Evolutionary conservation across 768 basidiomycete species (phyloP).

Genomic region (Mycena venus): DNA sequence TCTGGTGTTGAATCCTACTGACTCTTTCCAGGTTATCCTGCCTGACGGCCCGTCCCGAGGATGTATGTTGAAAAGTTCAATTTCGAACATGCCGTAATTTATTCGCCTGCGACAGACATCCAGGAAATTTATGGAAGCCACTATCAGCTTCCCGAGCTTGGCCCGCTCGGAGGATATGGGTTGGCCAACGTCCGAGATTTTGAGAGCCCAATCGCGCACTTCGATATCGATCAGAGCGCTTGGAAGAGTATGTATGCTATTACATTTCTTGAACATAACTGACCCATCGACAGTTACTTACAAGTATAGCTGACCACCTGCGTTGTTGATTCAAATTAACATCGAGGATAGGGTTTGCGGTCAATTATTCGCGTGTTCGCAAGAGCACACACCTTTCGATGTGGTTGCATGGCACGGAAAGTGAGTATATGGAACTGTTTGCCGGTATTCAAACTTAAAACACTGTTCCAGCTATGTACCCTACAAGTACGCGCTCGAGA

Average conservation of each 20-base stretch:
- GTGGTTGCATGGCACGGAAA: conserved; percentile 82
- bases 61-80: conserved; percentile 53
- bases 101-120: conserved; percentile 55
- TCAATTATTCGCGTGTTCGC: conserved; percentile 64
- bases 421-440: no score
- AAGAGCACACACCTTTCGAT: conserved; percentile 79
- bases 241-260: conserved; percentile 63
- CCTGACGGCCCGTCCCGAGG: conserved; percentile 74
- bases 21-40: conserved; percentile 53
- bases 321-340: not conserved
- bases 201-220: conserved; percentile 72
- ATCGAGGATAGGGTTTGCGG: conserved; percentile 61
- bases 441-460: not conserved
- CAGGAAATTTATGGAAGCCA: conserved; percentile 76
- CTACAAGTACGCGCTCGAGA: conserved; percentile 66
- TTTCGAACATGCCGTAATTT: not conserved
- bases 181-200: conserved; percentile 78
- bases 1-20: not conserved
- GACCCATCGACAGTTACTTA: conserved; percentile 54
- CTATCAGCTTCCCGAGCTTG: conserved; percentile 74
- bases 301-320: conserved; percentile 50
- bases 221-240: conserved; percentile 72
- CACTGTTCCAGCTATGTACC: conserved; percentile 14
- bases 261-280: not conserved
- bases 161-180: conserved; percentile 75